Evolutionary conservation across 768 basidiomycete genomes (phyloP), one percentile per base, ranked within the genome.

Genomic region (Russula earlei): DNA sequence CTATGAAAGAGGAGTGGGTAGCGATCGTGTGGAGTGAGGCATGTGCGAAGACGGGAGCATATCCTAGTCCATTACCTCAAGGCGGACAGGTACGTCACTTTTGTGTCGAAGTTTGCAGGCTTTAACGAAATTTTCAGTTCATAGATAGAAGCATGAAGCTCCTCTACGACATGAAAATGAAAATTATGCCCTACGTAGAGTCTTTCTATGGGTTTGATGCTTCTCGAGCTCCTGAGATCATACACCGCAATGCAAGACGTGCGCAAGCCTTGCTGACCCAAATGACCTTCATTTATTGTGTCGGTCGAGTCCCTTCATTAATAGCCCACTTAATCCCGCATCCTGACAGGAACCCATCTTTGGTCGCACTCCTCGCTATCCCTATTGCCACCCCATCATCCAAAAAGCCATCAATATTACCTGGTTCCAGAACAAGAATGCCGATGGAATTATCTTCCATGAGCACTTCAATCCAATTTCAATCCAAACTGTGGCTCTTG

Each of bases 271-370:
- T 56, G 9, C 14, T 56, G 20, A 45, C 15, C 14, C 15, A 37
- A 3, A 22, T 50, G 25, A 38, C 34, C n/a, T 56, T 53, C 29
- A 22, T 53, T 12, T 58, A 58, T 17, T 49, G 36, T 14, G 56
- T 58, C 27, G 7, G 51, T 56, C 48, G 0, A 14, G 27, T 36
- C 5, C 12, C 6, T n/a, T 11, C 17, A 12, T 17, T 10, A 11
- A 5, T 7, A n/a, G 31, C 41, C 1, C 40, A 14, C 24, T 41
- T 15, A 42, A 2, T 9, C 2, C 4, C 3, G 1, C 27, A 1
- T 10, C 3, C 24, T 17, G 1, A 20, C 29, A 54, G 52, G 45
- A 38, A 14, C 5, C 3, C n/a, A 20, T 4, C 20, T 2, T n/a
- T 6, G 27, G 37, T 5, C 19, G 45, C 14, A 47, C 8, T 7